Percentiles rank a stretch among this genome's conserved stretches.
phyloP scores from a whole-genome alignment of 805 yeast species.

The Saccharomycopsis javanensis region DNA sequence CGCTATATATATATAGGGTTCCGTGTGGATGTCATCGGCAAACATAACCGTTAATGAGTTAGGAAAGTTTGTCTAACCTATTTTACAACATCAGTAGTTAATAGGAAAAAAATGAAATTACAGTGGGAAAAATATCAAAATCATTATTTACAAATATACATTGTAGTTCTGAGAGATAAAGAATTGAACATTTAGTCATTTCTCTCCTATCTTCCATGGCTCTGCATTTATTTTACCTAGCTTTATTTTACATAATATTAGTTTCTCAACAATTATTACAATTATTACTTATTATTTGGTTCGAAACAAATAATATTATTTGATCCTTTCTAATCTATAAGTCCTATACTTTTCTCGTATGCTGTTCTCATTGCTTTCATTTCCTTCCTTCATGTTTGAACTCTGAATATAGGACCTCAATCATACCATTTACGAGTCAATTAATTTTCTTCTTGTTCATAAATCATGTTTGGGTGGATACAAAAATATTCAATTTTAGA shows the following conservation, averaged over 20 bases:
- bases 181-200: not conserved
- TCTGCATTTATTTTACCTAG: not conserved
- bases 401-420: not conserved
- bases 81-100: too few relatives aligned
- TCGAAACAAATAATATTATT: too few relatives aligned
- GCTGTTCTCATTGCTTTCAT: too few relatives aligned
- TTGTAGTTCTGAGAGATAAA: not conserved
- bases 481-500: not conserved
- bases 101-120: not conserved
- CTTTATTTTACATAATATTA: not conserved
- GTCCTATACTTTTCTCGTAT: too few relatives aligned
- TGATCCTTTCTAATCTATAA: too few relatives aligned
- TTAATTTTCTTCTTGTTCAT: not conserved
- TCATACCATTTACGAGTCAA: not conserved
- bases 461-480: not conserved
- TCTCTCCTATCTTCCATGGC: not conserved
- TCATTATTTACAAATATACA: not conserved
- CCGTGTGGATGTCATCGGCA: too few relatives aligned
- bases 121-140: not conserved
- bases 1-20: too few relatives aligned
- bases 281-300: too few relatives aligned
- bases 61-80: not conserved
- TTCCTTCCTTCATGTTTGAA: too few relatives aligned
- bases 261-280: not conserved
- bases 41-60: too few relatives aligned